These are phyloP conservation scores for Pterocarpus macrocarpus DNA, from an alignment of 306 rosid genomes.

Conservation along the genomic window DNA sequence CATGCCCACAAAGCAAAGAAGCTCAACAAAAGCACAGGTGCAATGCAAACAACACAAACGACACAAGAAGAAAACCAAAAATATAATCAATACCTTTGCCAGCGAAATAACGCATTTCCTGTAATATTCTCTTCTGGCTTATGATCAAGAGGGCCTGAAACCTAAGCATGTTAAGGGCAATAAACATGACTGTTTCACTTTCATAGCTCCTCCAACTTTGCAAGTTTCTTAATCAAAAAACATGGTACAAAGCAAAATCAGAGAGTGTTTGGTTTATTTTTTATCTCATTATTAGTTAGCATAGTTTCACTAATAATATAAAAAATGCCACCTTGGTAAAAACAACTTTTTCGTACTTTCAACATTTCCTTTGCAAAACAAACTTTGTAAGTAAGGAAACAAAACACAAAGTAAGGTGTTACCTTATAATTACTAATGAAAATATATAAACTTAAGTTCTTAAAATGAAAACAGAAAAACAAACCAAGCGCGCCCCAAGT, in stretches of 20 bases:
- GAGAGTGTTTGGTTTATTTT: not conserved
- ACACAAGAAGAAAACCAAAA: not conserved
- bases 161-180: conserved; percentile 65
- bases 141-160: conserved; percentile 89
- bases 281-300: not conserved
- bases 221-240: not conserved
- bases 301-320: not conserved
- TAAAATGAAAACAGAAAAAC: not conserved
- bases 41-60: not conserved
- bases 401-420: not conserved
- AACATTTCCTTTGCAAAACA: not conserved
- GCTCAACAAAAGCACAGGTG: conserved; percentile 1
- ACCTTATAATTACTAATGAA: not conserved
- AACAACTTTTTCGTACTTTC: not conserved
- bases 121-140: conserved; percentile 65
- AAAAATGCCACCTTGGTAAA: not conserved
- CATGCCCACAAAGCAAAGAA: conserved; percentile 34
- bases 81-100: conserved; percentile 79
- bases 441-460: not conserved
- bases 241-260: not conserved
- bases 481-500: not conserved
- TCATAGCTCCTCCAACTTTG: conserved; percentile 4
- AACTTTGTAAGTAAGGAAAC: not conserved
- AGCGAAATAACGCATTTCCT: conserved; percentile 90
- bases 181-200: conserved; percentile 19